Conservation (phyloP, 352 stramenopile species). For the Thalassiosira livingstoniorum region DNA sequence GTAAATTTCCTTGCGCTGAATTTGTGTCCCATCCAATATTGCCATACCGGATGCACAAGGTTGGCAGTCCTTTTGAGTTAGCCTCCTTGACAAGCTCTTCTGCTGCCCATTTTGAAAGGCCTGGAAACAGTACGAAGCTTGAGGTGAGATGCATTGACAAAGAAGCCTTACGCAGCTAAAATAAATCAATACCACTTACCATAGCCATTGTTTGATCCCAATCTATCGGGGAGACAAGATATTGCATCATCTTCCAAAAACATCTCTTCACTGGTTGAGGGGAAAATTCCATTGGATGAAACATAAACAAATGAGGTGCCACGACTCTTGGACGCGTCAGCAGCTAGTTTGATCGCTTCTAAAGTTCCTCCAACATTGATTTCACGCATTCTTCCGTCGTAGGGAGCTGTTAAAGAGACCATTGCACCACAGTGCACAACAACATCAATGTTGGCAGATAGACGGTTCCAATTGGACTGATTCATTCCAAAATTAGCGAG, state of each 20-base stretch:
- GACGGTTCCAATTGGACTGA: slow-evolving; percentile 88
- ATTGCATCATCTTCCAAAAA: slow-evolving; percentile 61
- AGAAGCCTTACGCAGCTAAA: slow-evolving; percentile 21
- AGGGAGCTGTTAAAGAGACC: slow-evolving; percentile 92
- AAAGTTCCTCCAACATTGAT: slow-evolving; percentile 91
- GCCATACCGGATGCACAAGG: slow-evolving; percentile 89
- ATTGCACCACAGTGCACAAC: slow-evolving; percentile 93
- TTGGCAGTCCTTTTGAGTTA: slow-evolving; percentile 86
- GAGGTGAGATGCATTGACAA: slow-evolving; percentile 58
- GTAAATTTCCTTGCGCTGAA: slow-evolving; percentile 87
- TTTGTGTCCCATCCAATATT: slow-evolving; percentile 89
- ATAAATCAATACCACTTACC: slow-evolving; percentile 29
- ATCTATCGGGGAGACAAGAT: slow-evolving; percentile 38
- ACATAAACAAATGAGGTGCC: slow-evolving; percentile 91
- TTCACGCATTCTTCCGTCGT: slow-evolving; percentile 87
- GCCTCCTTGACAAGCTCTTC: slow-evolving; percentile 90
- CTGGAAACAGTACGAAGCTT: slow-evolving; percentile 83
- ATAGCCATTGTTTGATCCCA: slow-evolving; percentile 51
- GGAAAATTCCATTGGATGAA: slow-evolving; percentile 92
- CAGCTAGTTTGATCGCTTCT: slow-evolving; percentile 88
- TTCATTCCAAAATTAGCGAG: slow-evolving; percentile 88
- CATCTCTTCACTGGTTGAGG: slow-evolving; percentile 62
- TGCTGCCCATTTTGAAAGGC: slow-evolving; percentile 92
- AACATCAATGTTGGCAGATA: slow-evolving; percentile 89
- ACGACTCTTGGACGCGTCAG: slow-evolving; percentile 87